Percentiles rank a stretch among this genome's conserved stretches.
phyloP scores from a whole-genome alignment of 2,329 filamentous ascomycete species.

The Orbilia javanica region DNA sequence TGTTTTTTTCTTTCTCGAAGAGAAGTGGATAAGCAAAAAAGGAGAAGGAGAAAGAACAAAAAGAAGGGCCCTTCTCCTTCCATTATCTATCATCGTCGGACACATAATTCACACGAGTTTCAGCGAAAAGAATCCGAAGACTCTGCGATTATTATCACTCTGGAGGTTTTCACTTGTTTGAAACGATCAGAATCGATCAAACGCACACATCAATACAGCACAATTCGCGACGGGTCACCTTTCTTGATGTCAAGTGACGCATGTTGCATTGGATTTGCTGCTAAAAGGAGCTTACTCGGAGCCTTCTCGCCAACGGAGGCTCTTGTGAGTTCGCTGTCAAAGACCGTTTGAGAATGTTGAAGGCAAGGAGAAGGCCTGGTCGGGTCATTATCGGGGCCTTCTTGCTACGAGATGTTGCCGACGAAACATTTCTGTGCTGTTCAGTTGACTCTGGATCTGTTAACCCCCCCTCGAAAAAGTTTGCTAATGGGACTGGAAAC shows the following conservation, averaged over 20 bases:
- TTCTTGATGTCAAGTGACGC: slow-evolving; percentile 32
- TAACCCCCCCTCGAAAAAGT: neutral
- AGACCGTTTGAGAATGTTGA: slow-evolving; percentile 12
- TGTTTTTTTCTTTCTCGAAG: neutral
- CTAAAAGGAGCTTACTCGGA: slow-evolving; percentile 59
- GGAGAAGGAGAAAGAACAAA: neutral
- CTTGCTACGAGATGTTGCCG: slow-evolving; percentile 52
- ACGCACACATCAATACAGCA: neutral
- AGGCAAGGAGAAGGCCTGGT: neutral
- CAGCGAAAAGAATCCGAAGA: slow-evolving; percentile 51
- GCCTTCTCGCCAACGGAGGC: slow-evolving; percentile 45
- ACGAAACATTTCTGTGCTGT: slow-evolving; percentile 12
- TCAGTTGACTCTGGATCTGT: neutral
- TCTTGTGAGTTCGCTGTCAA: neutral
- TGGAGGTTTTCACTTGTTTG: neutral
- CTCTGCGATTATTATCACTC: neutral
- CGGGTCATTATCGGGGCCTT: slow-evolving; percentile 57
- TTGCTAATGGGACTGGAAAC: neutral
- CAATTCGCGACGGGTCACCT: slow-evolving; percentile 1
- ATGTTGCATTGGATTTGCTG: slow-evolving; percentile 4
- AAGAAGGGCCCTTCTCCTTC: neutral
- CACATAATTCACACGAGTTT: slow-evolving; percentile 31
- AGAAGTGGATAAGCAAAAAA: too few relatives aligned
- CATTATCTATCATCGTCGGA: slow-evolving; percentile 57
- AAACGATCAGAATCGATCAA: too few relatives aligned